phyloP scores from a whole-genome alignment of 225 moss, liverwort and hornwort species.

The Polytrichum formosum region DNA sequence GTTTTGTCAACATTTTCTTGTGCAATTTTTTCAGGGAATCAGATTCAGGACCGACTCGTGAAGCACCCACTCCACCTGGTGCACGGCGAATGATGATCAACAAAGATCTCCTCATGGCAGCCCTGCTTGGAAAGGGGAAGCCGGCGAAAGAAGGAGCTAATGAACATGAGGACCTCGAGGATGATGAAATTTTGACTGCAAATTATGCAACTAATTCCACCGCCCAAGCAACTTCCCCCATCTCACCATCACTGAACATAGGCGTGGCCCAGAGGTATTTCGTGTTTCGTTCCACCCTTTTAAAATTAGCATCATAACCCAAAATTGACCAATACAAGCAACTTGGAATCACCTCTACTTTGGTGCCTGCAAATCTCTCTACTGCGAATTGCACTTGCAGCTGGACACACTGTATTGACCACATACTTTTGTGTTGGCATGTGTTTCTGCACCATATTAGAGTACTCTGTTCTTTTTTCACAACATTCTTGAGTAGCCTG shows the following conservation, averaged over 20 bases:
- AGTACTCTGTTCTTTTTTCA: too few species aligned
- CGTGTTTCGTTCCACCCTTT: too few species aligned
- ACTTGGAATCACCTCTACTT: too few species aligned
- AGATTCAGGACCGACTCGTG: slow-evolving; percentile 8
- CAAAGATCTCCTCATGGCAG: slow-evolving; percentile 9
- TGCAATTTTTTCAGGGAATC: slow-evolving; percentile 3
- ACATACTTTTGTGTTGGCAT: too few species aligned
- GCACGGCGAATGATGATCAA: slow-evolving; percentile 6
- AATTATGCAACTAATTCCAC: background rate
- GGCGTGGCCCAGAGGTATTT: background rate
- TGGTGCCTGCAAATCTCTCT: too few species aligned
- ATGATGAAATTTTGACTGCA: slow-evolving; percentile 1
- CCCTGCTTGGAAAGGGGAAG: slow-evolving; percentile 2
- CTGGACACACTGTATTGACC: too few species aligned
- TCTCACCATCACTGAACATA: slow-evolving; percentile 7
- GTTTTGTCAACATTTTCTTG: too few species aligned
- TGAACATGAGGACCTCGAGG: slow-evolving; percentile 9
- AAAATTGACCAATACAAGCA: too few species aligned
- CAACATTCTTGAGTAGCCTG: too few species aligned
- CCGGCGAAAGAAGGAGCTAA: background rate
- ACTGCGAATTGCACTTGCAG: too few species aligned
- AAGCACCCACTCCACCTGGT: slow-evolving; percentile 7
- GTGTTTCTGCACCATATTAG: too few species aligned
- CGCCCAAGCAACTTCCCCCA: background rate
- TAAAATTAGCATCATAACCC: too few species aligned